These are phyloP conservation scores for Dryas drummondii DNA, from an alignment of 306 rosid species.

Conservation along the genomic window DNA sequence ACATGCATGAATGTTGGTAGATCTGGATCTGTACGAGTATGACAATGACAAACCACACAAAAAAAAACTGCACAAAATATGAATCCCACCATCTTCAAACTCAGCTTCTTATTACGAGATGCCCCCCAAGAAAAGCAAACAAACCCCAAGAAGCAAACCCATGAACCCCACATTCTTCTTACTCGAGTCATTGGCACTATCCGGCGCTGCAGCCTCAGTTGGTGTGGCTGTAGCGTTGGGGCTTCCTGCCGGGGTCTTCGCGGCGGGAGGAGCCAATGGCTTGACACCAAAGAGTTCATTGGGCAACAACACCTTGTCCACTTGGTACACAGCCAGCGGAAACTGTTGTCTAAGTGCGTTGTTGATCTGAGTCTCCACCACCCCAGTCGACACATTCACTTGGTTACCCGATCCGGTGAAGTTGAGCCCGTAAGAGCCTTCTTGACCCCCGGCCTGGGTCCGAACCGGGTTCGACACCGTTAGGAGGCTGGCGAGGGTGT, in stretches of 20 bases:
- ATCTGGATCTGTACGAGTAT: neutral
- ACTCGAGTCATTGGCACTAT: neutral
- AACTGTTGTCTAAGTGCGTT: constrained; percentile 52
- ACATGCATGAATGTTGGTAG: neutral
- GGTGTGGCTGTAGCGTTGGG: constrained; percentile 17
- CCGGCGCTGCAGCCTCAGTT: neutral
- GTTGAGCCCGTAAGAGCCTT: constrained; percentile 56
- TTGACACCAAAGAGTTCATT: constrained; percentile 44
- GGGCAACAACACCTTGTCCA: constrained; percentile 72
- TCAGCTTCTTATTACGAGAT: neutral
- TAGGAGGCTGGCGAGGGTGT: constrained; percentile 37
- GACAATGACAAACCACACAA: neutral
- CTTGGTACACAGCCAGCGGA: constrained; percentile 58
- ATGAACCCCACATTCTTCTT: neutral
- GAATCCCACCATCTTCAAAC: neutral
- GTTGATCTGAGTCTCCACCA: constrained; percentile 43
- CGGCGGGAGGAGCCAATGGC: constrained; percentile 40
- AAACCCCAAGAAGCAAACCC: constrained; percentile 3
- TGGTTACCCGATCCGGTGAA: constrained; percentile 71
- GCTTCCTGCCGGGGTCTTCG: constrained; percentile 23
- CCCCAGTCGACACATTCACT: constrained; percentile 63
- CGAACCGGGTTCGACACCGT: constrained; percentile 81
- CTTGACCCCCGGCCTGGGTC: constrained; percentile 45
- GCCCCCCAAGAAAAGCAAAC: constrained; percentile 5
- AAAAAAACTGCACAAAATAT: neutral